phyloP scores from a whole-genome alignment of 2,329 filamentous ascomycete genomes.

The Pleoardoris graminearum region DNA sequence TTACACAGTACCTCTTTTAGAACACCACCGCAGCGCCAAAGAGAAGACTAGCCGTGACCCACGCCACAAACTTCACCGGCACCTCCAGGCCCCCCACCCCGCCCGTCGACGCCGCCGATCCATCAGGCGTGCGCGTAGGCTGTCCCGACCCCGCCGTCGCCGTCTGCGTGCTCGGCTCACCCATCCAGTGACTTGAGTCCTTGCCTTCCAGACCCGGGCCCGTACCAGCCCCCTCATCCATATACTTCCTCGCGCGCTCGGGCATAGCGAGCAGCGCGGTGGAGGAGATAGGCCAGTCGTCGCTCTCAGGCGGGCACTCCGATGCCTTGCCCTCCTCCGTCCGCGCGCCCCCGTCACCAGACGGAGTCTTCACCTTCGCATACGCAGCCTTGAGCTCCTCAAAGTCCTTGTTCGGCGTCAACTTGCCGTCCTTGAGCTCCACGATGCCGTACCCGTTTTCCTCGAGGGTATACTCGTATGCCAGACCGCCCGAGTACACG shows the following conservation, averaged over 20 bases:
- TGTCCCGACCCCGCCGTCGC: slow-evolving; percentile 35
- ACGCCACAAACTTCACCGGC: slow-evolving; percentile 34
- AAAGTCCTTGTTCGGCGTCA: slow-evolving; percentile 68
- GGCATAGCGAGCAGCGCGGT: slow-evolving; percentile 62
- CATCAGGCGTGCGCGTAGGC: slow-evolving; percentile 29
- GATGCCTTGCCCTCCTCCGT: slow-evolving; percentile 53
- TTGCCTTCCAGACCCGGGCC: slow-evolving; percentile 59
- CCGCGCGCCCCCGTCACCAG: slow-evolving; percentile 63
- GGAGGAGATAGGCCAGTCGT: slow-evolving; percentile 59
- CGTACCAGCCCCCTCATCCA: slow-evolving; percentile 61
- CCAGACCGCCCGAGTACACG: slow-evolving; percentile 93
- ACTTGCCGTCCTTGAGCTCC: slow-evolving; percentile 59
- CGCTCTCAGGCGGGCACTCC: slow-evolving; percentile 57
- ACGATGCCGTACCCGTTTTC: slow-evolving; percentile 76
- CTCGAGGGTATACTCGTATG: slow-evolving; percentile 85
- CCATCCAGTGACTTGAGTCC: slow-evolving; percentile 44
- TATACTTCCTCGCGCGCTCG: slow-evolving; percentile 56
- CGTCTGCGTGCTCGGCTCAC: slow-evolving; percentile 31
- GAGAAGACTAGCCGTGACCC: slow-evolving; percentile 36
- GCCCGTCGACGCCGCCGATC: slow-evolving; percentile 5
- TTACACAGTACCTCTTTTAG: neutral
- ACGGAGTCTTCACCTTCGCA: slow-evolving; percentile 54
- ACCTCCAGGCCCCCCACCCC: slow-evolving; percentile 25
- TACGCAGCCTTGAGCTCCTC: slow-evolving; percentile 57
- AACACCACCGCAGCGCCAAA: slow-evolving; percentile 36